A percentile compares a stretch with the other conserved stretches of the same genome.
Evolutionary conservation across 768 basidiomycete species (phyloP).

Genomic region (Amanita fuliginea): DNA sequence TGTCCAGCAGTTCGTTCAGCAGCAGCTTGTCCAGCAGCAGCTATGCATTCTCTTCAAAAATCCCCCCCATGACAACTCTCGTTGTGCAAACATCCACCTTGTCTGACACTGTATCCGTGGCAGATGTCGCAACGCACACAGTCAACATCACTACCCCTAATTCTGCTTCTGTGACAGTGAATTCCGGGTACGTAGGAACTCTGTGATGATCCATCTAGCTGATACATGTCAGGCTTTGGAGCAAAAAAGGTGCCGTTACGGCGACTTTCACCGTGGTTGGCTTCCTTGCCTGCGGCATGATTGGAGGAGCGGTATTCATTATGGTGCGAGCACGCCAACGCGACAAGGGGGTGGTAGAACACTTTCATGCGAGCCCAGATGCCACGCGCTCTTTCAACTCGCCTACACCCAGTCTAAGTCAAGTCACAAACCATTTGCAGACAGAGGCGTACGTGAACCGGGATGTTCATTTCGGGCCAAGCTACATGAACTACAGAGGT

Average conservation of each 20-base stretch:
- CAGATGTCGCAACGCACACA: not conserved
- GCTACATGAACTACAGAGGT: constrained; percentile 3
- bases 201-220: constrained; percentile 1
- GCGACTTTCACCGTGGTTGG: constrained; percentile 22
- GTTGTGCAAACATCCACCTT: not conserved
- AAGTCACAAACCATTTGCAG: not conserved
- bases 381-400: not conserved
- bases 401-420: constrained; percentile 1
- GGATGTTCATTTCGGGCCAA: constrained; percentile 7
- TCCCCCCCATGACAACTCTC: not conserved
- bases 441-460: constrained; percentile 6
- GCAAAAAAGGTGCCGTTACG: constrained; percentile 25
- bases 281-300: constrained; percentile 16
- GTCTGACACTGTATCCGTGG: not conserved
- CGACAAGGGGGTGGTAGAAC: constrained; percentile 15
- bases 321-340: constrained; percentile 15
- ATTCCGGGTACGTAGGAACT: constrained; percentile 8
- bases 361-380: not conserved
- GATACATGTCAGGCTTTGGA: constrained; percentile 20
- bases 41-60: not conserved
- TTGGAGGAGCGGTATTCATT: constrained; percentile 14
- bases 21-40: not conserved
- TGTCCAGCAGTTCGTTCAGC: not conserved
- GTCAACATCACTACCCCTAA: not conserved
- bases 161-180: not conserved